Conservation (phyloP, 495 filamentous ascomycete species). For the Penicillium robsamsonii region DNA sequence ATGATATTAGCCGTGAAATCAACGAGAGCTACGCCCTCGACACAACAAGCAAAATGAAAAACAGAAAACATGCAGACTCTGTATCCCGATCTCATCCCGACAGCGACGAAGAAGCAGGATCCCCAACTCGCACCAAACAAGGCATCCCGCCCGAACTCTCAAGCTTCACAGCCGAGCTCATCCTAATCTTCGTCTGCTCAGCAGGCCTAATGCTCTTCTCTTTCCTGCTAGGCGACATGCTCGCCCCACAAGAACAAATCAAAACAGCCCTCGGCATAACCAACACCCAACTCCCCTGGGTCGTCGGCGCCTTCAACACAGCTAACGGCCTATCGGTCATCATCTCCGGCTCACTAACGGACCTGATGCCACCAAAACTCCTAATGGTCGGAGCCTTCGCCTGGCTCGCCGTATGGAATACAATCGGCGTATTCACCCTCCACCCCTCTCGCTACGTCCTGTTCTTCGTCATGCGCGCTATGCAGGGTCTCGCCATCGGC, state of each 20-base stretch:
- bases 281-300: constrained; percentile 40
- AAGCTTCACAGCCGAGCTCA: constrained; percentile 32
- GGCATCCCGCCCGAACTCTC: constrained; percentile 23
- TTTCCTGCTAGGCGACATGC: constrained; percentile 41
- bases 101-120: constrained; percentile 19
- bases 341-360: constrained; percentile 42
- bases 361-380: constrained; percentile 40
- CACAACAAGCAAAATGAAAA: constrained; percentile 16
- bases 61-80: constrained; percentile 18
- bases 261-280: constrained; percentile 36
- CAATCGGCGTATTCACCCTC: constrained; percentile 37
- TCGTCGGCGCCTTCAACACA: constrained; percentile 40
- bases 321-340: constrained; percentile 47
- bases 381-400: constrained; percentile 43
- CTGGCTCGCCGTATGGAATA: constrained; percentile 43
- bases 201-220: constrained; percentile 45
- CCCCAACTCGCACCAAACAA: constrained; percentile 22
- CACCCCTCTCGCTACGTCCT: constrained; percentile 31
- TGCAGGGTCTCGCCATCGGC: constrained; percentile 32
- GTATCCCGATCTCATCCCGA: constrained; percentile 19
- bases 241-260: constrained; percentile 38
- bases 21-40: constrained; percentile 21
- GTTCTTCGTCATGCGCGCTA: constrained; percentile 31
- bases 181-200: constrained; percentile 45
- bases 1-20: constrained; percentile 3